Evolutionary conservation across 768 basidiomycete species (phyloP).

Genomic region (Amanita pallidorosea): DNA sequence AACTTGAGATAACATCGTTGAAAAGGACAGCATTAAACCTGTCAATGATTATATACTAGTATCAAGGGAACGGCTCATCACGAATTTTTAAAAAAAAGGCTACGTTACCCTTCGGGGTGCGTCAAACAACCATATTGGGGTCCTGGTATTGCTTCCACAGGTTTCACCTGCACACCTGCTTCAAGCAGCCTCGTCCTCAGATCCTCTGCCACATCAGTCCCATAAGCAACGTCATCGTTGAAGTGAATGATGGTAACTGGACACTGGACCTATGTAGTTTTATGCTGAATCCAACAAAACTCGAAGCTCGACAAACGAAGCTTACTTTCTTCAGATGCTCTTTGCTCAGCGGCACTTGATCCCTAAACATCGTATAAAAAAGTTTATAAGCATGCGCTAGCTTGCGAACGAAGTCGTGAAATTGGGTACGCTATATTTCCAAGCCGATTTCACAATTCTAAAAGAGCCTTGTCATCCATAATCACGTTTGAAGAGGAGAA

Average conservation of each 20-base stretch:
- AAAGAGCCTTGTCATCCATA: too few relatives aligned
- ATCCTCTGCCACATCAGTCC: too few relatives aligned
- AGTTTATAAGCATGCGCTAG: neutral
- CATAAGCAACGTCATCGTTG: conserved; percentile 19
- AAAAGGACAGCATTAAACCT: neutral
- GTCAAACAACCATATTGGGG: conserved; percentile 20
- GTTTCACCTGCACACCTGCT: conserved; percentile 9
- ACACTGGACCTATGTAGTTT: conserved; percentile 12
- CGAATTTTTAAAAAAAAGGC: neutral
- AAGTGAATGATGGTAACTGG: conserved; percentile 21
- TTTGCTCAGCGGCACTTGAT: conserved; percentile 3
- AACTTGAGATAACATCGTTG: neutral
- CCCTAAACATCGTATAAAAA: neutral
- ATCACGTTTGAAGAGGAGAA: too few relatives aligned
- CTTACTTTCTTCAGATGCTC: conserved; percentile 13
- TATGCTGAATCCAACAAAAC: neutral
- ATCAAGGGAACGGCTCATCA: too few relatives aligned
- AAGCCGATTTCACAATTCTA: neutral
- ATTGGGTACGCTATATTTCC: neutral
- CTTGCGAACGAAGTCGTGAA: neutral
- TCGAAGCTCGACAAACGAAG: neutral
- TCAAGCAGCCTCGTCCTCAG: neutral
- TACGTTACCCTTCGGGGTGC: conserved; percentile 14
- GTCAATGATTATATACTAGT: neutral
- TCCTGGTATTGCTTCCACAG: conserved; percentile 9